These are phyloP conservation scores for Oenanthe javanica DNA, from an alignment of 140 eudicot genomes.

Conservation along the genomic window DNA sequence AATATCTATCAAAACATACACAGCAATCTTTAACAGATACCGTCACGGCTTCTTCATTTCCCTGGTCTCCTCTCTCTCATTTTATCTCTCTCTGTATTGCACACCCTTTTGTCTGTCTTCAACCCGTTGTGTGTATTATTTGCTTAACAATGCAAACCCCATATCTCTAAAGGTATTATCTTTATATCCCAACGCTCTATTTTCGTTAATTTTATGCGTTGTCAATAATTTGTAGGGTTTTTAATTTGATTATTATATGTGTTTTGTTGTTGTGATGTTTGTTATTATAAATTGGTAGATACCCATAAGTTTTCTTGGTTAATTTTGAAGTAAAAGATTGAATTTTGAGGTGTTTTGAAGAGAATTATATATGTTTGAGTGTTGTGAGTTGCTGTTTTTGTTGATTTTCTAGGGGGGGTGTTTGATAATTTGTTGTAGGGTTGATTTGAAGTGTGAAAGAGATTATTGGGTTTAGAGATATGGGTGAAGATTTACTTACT, in stretches of 20 bases:
- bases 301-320: not conserved
- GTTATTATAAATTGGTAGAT: not conserved
- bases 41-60: not conserved
- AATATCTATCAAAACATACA: not conserved
- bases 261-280: not conserved
- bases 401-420: constrained; percentile 2
- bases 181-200: not conserved
- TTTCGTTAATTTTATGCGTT: not conserved
- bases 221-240: not conserved
- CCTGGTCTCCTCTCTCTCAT: not conserved
- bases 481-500: constrained; percentile 12
- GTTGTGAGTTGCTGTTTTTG: not conserved
- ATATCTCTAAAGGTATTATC: not conserved
- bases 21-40: not conserved
- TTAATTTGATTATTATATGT: not conserved
- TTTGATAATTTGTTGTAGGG: not conserved
- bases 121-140: not conserved
- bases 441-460: not conserved
- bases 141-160: not conserved
- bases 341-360: constrained; percentile 5
- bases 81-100: not conserved
- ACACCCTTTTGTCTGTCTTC: not conserved
- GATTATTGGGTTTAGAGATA: not conserved
- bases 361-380: not conserved
- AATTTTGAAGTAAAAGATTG: not conserved